Evolutionary conservation across 495 filamentous ascomycete species (phyloP).

Genomic region (Baudoinia panamericana): DNA sequence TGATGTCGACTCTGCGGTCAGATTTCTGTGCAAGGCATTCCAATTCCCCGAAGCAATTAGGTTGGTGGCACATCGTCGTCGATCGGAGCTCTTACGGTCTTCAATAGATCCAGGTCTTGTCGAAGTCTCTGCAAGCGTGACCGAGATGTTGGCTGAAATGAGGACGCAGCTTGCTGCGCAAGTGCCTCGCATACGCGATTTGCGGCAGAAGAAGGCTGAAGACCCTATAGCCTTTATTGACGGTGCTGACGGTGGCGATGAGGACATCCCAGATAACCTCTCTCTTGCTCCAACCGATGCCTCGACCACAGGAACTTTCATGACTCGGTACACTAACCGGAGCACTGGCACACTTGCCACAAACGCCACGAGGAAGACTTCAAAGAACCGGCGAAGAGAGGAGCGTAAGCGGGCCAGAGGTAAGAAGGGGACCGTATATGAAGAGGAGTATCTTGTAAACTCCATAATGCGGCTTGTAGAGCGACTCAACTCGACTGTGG

Average conservation of each 20-base stretch:
- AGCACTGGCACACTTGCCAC: constrained; percentile 54
- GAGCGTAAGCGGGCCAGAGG: constrained; percentile 90
- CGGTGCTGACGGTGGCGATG: constrained; percentile 38
- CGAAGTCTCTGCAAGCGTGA: constrained; percentile 62
- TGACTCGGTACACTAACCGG: constrained; percentile 79
- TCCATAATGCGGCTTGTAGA: constrained; percentile 74
- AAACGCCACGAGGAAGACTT: constrained; percentile 56
- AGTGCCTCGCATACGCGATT: constrained; percentile 67
- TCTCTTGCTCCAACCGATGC: constrained; percentile 77
- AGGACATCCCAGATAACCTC: constrained; percentile 78
- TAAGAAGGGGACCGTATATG: constrained; percentile 92
- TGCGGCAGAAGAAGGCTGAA: constrained; percentile 62
- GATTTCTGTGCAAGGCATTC: constrained; percentile 67
- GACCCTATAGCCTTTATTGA: constrained; percentile 52
- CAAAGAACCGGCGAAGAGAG: constrained; percentile 70
- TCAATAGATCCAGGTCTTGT: constrained; percentile 65
- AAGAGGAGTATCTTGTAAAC: constrained; percentile 91
- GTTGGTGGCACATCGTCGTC: constrained; percentile 42
- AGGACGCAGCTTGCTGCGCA: constrained; percentile 70
- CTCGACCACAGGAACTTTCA: constrained; percentile 65
- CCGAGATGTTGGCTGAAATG: constrained; percentile 86
- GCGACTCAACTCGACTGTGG: constrained; percentile 54
- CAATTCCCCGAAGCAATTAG: constrained; percentile 75
- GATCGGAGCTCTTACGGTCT: constrained; percentile 35
- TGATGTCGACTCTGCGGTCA: constrained; percentile 52